phyloP scores from a whole-genome alignment of 352 stramenopile species.

The Phytophthora ohioensis region DNA sequence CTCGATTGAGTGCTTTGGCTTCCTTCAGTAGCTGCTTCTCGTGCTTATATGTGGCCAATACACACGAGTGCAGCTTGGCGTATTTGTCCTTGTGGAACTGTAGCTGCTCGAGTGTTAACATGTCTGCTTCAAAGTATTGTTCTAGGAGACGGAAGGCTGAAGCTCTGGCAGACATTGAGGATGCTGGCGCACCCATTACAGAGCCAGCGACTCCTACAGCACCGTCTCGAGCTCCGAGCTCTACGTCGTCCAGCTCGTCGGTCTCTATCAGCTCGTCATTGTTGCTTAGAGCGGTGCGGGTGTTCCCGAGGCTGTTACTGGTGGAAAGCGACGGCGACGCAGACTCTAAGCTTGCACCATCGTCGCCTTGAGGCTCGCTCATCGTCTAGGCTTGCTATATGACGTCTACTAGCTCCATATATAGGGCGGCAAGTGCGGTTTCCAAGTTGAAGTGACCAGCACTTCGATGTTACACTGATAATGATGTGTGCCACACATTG shows the following conservation, averaged over 20 bases:
- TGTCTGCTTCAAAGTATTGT: conserved; percentile 88
- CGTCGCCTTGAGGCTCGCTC: conserved; percentile 19
- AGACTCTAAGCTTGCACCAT: not conserved
- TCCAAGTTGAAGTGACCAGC: conserved; percentile 40
- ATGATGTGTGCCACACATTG: conserved; percentile 17
- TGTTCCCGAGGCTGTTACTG: conserved; percentile 23
- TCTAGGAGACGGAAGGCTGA: conserved; percentile 83
- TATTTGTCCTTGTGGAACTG: conserved; percentile 89
- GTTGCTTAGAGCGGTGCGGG: conserved; percentile 5
- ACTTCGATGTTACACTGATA: conserved; percentile 25
- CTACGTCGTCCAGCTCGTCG: conserved; percentile 19
- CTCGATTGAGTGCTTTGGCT: conserved; percentile 85
- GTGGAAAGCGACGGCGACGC: conserved; percentile 6
- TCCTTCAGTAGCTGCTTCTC: conserved; percentile 85
- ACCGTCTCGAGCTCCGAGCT: conserved; percentile 5
- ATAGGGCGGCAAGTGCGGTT: conserved; percentile 4
- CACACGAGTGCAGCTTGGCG: conserved; percentile 67
- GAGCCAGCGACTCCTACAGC: conserved; percentile 26
- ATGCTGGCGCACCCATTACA: conserved; percentile 28
- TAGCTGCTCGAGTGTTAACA: conserved; percentile 81
- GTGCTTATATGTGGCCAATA: conserved; percentile 84
- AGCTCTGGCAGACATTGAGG: conserved; percentile 63
- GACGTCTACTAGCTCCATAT: conserved; percentile 11
- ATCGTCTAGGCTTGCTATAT: conserved; percentile 4
- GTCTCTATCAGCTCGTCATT: conserved; percentile 26